Base-by-base conservation (phyloP, 2,329 filamentous ascomycete species). In the Zasmidium cellare region DNA sequence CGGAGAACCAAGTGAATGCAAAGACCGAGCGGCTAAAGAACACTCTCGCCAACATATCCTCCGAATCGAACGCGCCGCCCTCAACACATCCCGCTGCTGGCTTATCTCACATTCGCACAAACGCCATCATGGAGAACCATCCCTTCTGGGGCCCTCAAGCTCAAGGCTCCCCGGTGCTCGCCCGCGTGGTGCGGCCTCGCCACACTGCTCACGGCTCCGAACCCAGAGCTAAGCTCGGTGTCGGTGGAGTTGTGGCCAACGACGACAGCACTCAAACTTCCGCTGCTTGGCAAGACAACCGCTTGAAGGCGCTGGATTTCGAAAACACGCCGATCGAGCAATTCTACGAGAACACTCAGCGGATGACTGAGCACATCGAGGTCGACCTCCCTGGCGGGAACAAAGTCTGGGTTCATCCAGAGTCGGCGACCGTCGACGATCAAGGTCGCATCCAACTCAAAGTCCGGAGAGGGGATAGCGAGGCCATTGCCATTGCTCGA, bases 71-170 rank as follows among this genome's bases (percentile, higher is more conserved):
- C 24, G 82, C 81, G 2, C 83, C 83, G 19, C 83, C 84, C 1
- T 81, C 80, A 57, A 88, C 86, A 7, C 86, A 89, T 71, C 86
- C 86, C 2, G 86, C 83, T 3, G 86, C 83, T 3, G 86, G 86
- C 61, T 75, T 89, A 3, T 82, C 82, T 14, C 88, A 89, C 69
- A 74, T 83, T 2, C 80, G 83, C 50, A 82, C 82, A 12, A 77
- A 79, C 55, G 76, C 82, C 20, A 76, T 81, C 66, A 73, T 84
- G 46, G 75, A 79, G 64, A 88, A 87, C 67, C 84, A 87, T 67
- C 83, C 85, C 2, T 55, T 81, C 25, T 81, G 82, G 64, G 86
- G 86, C 3, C 86, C 86, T 9, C 85, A 86, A 66, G 72, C 72
- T 2, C 67, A 74, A 24, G 76, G 76, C 22, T 67, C 78, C 3